Evolutionary conservation across 345 rosid genomes (phyloP), one percentile per base, ranked within the genome.

Genomic region (Acer saccharum): DNA sequence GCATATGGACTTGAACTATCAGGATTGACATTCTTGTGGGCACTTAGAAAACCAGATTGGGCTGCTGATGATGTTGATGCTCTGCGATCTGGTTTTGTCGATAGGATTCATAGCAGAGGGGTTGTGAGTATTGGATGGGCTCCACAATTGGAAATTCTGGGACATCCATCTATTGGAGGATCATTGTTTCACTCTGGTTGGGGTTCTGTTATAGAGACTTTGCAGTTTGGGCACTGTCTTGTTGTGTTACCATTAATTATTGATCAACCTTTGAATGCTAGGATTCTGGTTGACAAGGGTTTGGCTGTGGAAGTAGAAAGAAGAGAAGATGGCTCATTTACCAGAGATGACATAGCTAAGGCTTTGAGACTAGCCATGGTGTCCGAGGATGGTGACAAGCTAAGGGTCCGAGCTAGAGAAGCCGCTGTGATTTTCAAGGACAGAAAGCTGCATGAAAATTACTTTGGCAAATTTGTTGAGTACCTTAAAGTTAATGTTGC

Each of bases 291-390:
- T 5, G 87, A 81, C 29, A 78, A 81, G 13, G 80, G 73, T 11
- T 39, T 81, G 76, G 73, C 73, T 10, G 27, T 80, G 43, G 87
- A 79, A 32, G 62, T 77, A 0, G 79, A 81, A 2, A 79, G 81
- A 39, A 72, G 32, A 1, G 73, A 74, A 2, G 81, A 84, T 48
- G 83, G 85, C 6, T 84, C 77, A 0, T 81, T 79, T 52, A 74
- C 32, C 7, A 68, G 68, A 25, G 65, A 64, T 62, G 80, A 55
- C 13, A 58, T 79, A 10, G 76, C 76, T 12, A 78, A 78, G 9
- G 23, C 79, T 32, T 14, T 83, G 21, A 70, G 76, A 41, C 25
- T 71, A 0, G 79, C 81, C 0, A 74, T 83, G 83, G 77, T 77
- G 17, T 73, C 81, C 0, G 74, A 73, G 39, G 76, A 83, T 48